Conservation (phyloP, 164 flowering plant species). For the Vitis amurensis region DNA sequence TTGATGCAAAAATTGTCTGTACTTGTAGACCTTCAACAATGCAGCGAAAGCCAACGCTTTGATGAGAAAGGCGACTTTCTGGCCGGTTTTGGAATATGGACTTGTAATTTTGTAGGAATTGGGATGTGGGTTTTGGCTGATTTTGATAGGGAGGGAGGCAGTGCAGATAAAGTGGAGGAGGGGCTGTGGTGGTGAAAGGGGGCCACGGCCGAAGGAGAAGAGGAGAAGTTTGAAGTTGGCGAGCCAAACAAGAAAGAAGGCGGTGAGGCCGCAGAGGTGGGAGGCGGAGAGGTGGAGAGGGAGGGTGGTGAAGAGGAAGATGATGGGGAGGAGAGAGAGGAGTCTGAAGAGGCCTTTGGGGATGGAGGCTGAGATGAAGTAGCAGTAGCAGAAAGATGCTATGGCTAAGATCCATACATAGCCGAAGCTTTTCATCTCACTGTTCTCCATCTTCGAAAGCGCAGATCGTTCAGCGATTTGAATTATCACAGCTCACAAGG, state of each 20-base stretch:
- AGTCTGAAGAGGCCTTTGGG: constrained; percentile 31
- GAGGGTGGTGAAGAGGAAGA: constrained; percentile 36
- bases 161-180: constrained; percentile 31
- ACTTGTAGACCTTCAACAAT: constrained; percentile 11
- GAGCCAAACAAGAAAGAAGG: constrained; percentile 45
- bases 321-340: constrained; percentile 33
- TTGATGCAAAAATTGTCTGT: constrained; percentile 19
- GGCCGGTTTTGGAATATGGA: neutral
- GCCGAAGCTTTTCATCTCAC: constrained; percentile 27
- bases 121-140: constrained; percentile 12
- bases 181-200: constrained; percentile 22
- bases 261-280: constrained; percentile 27
- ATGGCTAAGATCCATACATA: constrained; percentile 30
- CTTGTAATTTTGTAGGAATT: too few species aligned
- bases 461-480: too few species aligned
- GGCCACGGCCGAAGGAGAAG: constrained; percentile 38
- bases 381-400: constrained; percentile 26
- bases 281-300: constrained; percentile 27
- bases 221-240: constrained; percentile 50
- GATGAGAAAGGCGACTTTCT: neutral
- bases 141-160: constrained; percentile 41
- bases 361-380: constrained; percentile 18
- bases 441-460: constrained; percentile 2
- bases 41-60: constrained; percentile 12
- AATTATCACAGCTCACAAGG: too few species aligned